Evolutionary conservation across 805 yeast species (phyloP), one percentile per base, ranked within the genome.

Genomic region (Candida orba): DNA sequence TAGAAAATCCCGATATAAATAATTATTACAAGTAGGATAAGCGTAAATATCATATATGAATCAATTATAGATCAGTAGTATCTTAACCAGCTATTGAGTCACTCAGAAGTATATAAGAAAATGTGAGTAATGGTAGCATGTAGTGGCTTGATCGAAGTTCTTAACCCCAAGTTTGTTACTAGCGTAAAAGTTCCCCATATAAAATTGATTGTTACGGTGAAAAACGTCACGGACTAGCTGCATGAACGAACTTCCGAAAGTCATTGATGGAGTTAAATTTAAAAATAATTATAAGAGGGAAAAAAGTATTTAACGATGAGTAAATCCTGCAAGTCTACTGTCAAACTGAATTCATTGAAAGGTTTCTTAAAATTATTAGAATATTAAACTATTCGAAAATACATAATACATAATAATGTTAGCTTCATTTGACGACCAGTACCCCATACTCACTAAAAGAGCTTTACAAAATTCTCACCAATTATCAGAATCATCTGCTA

Each of bases 361-460:
- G 8, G 8, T 14, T 30, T 13, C 8, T 12, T 29, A 8, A 8
- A 31, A 31, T 3, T 6, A 15, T 31, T 31, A n/a, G n/a, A n/a
- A n/a, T 30, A 20, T 20, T 20, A 5, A n/a, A 20, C 22, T 20
- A 20, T 20, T 20, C 22, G 22, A 20, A 20, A 4, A 27, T 27
- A 27, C 13, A 9, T 27, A 10, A 10, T 10, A 9, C 4, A 10
- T 2, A 13, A 18, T 7, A n/a, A 52, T 47, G 54, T n/a, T 24
- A n/a, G 51, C 51, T 34, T 46, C 59, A 4, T 50, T 42, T 43
- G 61, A 57, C 48, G 61, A 57, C 46, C 57, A 51, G 29, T 50
- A 54, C 41, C 49, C 53, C 40, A 40, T 50, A 22, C 42, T 52
- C 12, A 38, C 53, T 7, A 48, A 49, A 36, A 52, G 45, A 39